Percentiles rank a stretch among this genome's conserved stretches.
Conservation (phyloP, 2,329 filamentous ascomycete species). For the Chaetomium sp. region DNA sequence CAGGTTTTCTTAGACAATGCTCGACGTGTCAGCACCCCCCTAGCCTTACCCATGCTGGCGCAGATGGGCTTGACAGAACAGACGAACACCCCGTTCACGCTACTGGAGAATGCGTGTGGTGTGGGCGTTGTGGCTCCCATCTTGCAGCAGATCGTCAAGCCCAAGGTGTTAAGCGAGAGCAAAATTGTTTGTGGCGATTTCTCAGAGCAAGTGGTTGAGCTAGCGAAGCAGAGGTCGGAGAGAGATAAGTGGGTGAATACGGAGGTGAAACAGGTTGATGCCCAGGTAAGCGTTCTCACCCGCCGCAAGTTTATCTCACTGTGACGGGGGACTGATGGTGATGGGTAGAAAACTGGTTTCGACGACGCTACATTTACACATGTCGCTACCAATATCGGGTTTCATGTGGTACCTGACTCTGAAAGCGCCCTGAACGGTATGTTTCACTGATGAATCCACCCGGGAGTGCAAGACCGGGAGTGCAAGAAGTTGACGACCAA, state of each 20-base stretch:
- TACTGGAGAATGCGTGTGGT: slow-evolving; percentile 51
- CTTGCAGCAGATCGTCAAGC: slow-evolving; percentile 35
- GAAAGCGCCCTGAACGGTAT: slow-evolving; percentile 24
- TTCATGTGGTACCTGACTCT: slow-evolving; percentile 26
- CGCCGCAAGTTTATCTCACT: background rate
- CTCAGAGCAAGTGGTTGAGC: slow-evolving; percentile 36
- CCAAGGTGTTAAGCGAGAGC: slow-evolving; percentile 35
- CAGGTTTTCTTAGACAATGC: slow-evolving; percentile 12
- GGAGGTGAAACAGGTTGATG: slow-evolving; percentile 39
- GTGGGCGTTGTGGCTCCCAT: slow-evolving; percentile 42
- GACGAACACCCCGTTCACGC: slow-evolving; percentile 27
- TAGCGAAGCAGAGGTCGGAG: slow-evolving; percentile 33
- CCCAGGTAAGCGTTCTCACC: slow-evolving; percentile 32
- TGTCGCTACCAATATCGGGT: slow-evolving; percentile 24
- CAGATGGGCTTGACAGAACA: slow-evolving; percentile 28
- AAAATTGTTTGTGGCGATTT: slow-evolving; percentile 45
- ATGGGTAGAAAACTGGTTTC: slow-evolving; percentile 21
- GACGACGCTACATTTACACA: slow-evolving; percentile 22
- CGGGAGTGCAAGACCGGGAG: background rate
- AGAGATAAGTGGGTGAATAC: slow-evolving; percentile 41
- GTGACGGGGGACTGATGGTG: background rate
- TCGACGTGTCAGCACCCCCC: slow-evolving; percentile 20
- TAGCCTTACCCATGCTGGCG: slow-evolving; percentile 24
- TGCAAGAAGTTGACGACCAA: background rate
- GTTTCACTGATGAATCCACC: background rate